A percentile compares a stretch with the other conserved stretches of the same genome.
Conservation (phyloP, 176 grass and related monocot species). For the Rhynchospora pubera region DNA sequence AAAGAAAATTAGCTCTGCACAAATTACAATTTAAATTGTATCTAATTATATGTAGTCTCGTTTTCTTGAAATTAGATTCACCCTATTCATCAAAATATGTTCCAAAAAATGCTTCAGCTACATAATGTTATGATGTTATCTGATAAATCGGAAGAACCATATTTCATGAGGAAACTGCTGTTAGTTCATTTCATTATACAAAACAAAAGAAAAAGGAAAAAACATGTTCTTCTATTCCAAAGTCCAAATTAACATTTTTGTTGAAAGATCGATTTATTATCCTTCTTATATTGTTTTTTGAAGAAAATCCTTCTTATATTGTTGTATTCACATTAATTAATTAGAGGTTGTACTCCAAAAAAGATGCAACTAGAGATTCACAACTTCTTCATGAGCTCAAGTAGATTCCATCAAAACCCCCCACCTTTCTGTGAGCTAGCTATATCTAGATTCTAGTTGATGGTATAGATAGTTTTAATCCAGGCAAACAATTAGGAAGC, state of each 20-base stretch:
- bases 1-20: not conserved
- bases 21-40: not conserved
- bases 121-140: not conserved
- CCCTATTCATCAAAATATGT: not conserved
- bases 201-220: not conserved
- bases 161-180: not conserved
- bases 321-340: not conserved
- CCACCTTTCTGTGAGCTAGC: not conserved
- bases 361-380: not conserved
- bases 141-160: not conserved
- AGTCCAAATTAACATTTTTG: not conserved
- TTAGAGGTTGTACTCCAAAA: not conserved
- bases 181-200: not conserved
- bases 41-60: not conserved
- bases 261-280: not conserved
- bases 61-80: not conserved
- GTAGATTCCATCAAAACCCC: conserved; percentile 5
- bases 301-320: not conserved
- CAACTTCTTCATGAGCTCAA: conserved; percentile 6
- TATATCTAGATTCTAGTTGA: not conserved
- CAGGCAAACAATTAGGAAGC: conserved; percentile 16
- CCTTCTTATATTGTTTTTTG: not conserved
- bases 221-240: not conserved
- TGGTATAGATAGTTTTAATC: conserved; percentile 9
- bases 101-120: not conserved